A percentile compares a stretch with the other conserved stretches of the same genome.
phyloP scores from a whole-genome alignment of 768 basidiomycete genomes.

The Suillus weaverae region DNA sequence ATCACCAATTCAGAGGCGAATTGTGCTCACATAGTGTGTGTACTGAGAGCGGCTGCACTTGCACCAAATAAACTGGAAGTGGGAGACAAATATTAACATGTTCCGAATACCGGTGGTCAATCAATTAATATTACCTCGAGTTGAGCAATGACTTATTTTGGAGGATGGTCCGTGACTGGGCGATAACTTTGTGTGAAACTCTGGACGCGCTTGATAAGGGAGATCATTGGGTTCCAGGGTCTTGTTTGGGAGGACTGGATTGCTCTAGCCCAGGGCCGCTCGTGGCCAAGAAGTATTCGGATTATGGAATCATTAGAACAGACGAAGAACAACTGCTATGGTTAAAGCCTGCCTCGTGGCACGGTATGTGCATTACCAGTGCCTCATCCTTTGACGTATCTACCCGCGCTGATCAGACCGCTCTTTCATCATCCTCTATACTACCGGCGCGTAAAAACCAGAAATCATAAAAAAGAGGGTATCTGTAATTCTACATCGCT shows the following conservation, averaged over 20 bases:
- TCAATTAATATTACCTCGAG: conserved; percentile 5
- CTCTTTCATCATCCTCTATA: not conserved
- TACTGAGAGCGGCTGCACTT: not conserved
- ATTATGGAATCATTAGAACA: not conserved
- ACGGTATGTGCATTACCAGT: not conserved
- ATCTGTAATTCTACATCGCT: conserved; percentile 1
- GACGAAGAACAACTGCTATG: conserved; percentile 3
- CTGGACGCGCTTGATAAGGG: not conserved
- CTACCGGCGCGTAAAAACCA: not conserved
- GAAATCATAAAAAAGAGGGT: not conserved
- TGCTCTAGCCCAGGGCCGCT: not conserved
- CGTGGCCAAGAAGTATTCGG: not conserved
- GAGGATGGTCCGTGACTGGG: conserved; percentile 6
- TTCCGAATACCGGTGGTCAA: not conserved
- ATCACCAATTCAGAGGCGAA: not conserved
- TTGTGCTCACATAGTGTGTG: conserved; percentile 8
- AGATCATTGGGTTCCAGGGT: conserved; percentile 4
- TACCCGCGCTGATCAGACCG: not conserved
- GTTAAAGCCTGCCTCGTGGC: conserved; percentile 5
- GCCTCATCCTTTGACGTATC: not conserved
- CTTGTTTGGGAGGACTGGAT: not conserved
- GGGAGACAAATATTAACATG: not conserved
- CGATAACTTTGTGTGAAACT: conserved; percentile 6
- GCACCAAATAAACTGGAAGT: not conserved
- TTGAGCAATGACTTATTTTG: not conserved